Evolutionary conservation across 1,284 basidiomycete genomes (phyloP).

Genomic region (Ganoderma lucidum): DNA sequence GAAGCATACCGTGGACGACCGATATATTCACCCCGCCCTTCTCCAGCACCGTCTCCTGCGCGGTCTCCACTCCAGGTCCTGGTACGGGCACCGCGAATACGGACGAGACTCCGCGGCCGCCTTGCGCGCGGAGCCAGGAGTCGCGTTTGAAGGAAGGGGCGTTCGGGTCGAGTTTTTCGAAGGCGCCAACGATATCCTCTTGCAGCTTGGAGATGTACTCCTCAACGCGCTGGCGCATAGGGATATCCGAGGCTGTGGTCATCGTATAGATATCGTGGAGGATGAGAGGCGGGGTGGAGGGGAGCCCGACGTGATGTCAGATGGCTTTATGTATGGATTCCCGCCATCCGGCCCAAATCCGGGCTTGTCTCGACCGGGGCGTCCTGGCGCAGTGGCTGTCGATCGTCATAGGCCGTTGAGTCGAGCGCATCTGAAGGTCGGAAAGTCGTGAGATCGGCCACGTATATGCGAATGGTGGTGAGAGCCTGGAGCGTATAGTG

Average conservation of each 20-base stretch:
- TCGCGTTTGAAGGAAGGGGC: conserved; percentile 86
- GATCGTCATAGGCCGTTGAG: neutral
- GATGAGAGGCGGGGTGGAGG: conserved; percentile 14
- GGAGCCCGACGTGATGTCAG: neutral
- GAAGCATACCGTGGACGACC: conserved; percentile 89
- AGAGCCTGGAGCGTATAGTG: neutral
- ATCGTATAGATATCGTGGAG: conserved; percentile 15
- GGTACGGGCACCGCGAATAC: conserved; percentile 76
- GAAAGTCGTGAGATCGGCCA: neutral
- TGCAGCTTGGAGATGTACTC: conserved; percentile 85
- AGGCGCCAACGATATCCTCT: conserved; percentile 79
- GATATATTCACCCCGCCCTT: conserved; percentile 98
- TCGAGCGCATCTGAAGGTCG: neutral
- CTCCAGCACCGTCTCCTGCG: conserved; percentile 74
- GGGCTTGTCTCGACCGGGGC: conserved; percentile 27
- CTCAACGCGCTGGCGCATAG: conserved; percentile 86
- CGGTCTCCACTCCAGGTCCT: conserved; percentile 34
- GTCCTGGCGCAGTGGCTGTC: too few relatives aligned
- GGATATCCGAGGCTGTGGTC: conserved; percentile 37
- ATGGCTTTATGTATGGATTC: conserved; percentile 11
- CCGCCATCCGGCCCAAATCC: conserved; percentile 24
- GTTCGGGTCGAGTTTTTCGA: conserved; percentile 83
- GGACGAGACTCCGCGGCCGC: conserved; percentile 89
- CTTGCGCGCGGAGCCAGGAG: conserved; percentile 84
- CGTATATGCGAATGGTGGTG: neutral